Percentiles rank a stretch among this genome's conserved stretches.
Evolutionary conservation across 116 monocot species (phyloP).

Genomic region (Dioscorea cayenensis): DNA sequence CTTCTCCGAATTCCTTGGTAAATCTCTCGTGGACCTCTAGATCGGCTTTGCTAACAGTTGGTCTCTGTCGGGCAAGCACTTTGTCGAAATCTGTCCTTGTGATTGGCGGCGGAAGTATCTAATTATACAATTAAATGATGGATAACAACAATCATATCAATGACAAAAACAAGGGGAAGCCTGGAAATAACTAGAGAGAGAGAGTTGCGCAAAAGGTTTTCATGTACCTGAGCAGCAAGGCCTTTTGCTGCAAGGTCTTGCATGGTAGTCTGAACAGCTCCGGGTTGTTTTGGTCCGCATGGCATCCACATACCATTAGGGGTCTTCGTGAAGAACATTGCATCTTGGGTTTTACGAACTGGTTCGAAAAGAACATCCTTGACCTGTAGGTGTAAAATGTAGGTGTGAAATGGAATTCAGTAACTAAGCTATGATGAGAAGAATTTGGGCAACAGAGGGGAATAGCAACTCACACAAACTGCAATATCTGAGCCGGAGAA

Average conservation of each 20-base stretch:
- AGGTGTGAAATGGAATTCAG: neutral
- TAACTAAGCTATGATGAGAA: neutral
- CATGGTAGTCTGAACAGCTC: conserved; percentile 87
- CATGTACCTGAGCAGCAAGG: conserved; percentile 62
- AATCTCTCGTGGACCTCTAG: conserved; percentile 96
- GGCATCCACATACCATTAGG: conserved; percentile 77
- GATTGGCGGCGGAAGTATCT: conserved; percentile 97
- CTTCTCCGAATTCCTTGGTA: conserved; percentile 97
- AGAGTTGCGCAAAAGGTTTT: neutral
- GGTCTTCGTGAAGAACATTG: conserved; percentile 80
- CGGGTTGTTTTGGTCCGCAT: conserved; percentile 81
- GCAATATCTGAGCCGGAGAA: conserved; percentile 97
- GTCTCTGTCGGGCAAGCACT: conserved; percentile 84
- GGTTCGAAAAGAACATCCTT: conserved; percentile 99
- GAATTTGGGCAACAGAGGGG: too few relatives aligned
- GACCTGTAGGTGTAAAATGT: conserved; percentile 48
- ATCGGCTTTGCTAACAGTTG: conserved; percentile 89
- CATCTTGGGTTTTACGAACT: conserved; percentile 98
- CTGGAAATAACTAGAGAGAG: neutral
- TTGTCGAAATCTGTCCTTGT: conserved; percentile 85
- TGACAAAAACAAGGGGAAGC: neutral
- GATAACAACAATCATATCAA: neutral
- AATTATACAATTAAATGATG: neutral
- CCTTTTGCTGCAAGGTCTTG: conserved; percentile 82
- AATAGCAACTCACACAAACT: conserved; percentile 75